Evolutionary conservation across 2,329 filamentous ascomycete genomes (phyloP), one percentile per base, ranked within the genome.

Genomic region (Colletotrichum somersetense): DNA sequence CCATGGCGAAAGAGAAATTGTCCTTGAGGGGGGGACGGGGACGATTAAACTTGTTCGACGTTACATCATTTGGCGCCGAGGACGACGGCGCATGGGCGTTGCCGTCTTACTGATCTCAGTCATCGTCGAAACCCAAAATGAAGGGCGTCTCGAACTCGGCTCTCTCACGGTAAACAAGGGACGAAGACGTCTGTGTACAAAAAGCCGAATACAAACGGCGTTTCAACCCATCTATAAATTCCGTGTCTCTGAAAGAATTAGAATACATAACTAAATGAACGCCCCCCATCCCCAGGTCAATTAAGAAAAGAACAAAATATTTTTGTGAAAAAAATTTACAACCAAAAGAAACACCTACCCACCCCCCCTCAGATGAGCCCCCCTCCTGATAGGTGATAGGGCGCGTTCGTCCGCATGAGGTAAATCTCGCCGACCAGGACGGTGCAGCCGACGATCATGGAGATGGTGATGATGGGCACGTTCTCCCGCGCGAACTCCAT

Each of bases 401-500:
- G 81, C 18, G 73, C 67, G 5, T 78, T 79, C 30, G 79, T 79
- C 71, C 88, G 83, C 38, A 86, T 82, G 59, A 93, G 86, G 74
- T 92, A 93, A 0, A 93, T 84, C 80, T 93, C 86, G 0, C 88
- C 91, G 10, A 91, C 82, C 12, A 93, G 81, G 0, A 92, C 88
- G 0, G 84, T 81, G 74, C 88, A 89, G 0, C 90, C 91, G 0
- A 92, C 87, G 0, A 85, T 84, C 91, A 93, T 93, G 2, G 91
- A 80, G 26, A 92, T 88, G 1, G 89, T 87, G 74, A 93, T 93
- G 56, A 94, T 93, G 0, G 91, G 91, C 18, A 93, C 78, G 77
- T 94, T 94, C 5, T 91, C 87, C 0, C 89, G 83, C 0, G 90
- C 91, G 79, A 94, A 94, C 33, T 93, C 91, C 3, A 89, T 81